Evolutionary conservation across 352 stramenopile genomes (phyloP).

Genomic region (Aphanomyces invadans): DNA sequence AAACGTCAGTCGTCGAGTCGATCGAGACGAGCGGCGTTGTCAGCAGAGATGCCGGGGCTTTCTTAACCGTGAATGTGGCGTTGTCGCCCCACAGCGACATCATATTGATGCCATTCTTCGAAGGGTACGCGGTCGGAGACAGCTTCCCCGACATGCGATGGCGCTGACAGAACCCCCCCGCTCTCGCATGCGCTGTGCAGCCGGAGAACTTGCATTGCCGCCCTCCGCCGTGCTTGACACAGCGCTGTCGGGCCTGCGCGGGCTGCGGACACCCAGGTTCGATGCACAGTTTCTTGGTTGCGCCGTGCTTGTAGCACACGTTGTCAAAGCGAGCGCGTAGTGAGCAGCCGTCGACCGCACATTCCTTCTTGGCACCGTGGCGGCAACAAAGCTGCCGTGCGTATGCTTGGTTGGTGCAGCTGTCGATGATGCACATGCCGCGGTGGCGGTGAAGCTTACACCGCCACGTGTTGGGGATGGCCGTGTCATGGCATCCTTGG

Average conservation of each 20-base stretch:
- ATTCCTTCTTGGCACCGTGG: conserved; percentile 72
- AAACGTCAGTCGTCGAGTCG: background rate
- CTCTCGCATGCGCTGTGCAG: conserved; percentile 69
- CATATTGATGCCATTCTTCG: background rate
- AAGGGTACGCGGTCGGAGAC: background rate
- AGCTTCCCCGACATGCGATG: conserved; percentile 25
- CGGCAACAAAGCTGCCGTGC: conserved; percentile 75
- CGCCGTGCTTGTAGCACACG: conserved; percentile 50
- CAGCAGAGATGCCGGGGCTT: background rate
- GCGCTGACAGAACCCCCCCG: conserved; percentile 70
- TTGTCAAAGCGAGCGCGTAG: conserved; percentile 54
- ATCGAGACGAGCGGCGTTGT: background rate
- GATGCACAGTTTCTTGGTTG: conserved; percentile 1
- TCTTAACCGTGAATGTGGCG: background rate
- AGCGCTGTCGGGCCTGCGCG: conserved; percentile 40
- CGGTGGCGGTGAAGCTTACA: conserved; percentile 34
- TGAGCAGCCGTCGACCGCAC: conserved; percentile 51
- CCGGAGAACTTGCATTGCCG: conserved; percentile 63
- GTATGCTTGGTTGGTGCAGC: conserved; percentile 69
- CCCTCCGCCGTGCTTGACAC: conserved; percentile 68
- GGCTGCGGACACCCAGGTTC: background rate
- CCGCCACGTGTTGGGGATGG: background rate
- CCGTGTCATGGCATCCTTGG: background rate
- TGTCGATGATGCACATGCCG: conserved; percentile 53
- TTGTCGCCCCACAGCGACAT: background rate